Evolutionary conservation across 1,284 basidiomycete species (phyloP), one percentile per base, ranked within the genome.

Genomic region (Rhodotorula mucilaginosa): DNA sequence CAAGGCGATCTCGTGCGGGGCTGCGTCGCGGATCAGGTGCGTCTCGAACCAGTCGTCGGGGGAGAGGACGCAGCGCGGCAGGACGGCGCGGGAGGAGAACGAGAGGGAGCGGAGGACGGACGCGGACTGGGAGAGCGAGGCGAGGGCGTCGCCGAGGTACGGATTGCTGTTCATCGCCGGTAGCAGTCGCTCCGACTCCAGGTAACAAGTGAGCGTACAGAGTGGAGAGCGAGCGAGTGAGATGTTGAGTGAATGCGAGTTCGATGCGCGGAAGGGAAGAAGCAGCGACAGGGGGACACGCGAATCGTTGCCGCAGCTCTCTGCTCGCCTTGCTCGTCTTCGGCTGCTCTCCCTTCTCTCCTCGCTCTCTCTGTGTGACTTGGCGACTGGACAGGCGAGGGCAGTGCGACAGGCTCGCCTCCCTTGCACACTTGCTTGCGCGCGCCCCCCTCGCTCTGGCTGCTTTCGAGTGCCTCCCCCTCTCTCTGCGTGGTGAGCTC

Each of bases 1-100:
- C 7, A 77, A 63, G 0, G 71, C 73, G 23, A 70, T 65, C 57
- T 78, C 77, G 56, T 74, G 67, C 8, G 74, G 71, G 15, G 67
- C 68, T 6, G 76, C 73, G 58, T 78, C 77, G n/a, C 77, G 71
- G 15, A 78, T 66, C 54, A 67, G 60, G 44, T 58, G 59, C 18
- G 71, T 62, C 61, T 78, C 77, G 57, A 75, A 76, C 19, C 58
- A 58, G 23, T 63, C 70, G 34, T 70, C 64, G 16, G 69, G 15
- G 1, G 70, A 46, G 56, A 78, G 66, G 34, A 73, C 74, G 39
- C 73, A 64, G 34, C 47, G 52, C 1, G 76, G 63, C 49, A 78
- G 61, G 16, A 69, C 44, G 18, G 34, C 61, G 16, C 51, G n/a
- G 16, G 29, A 49, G 18, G 59, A 18, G 62, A 73, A 75, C 16